These are phyloP conservation scores for Silene uniflora DNA, from an alignment of 148 eudicot genomes.

Conservation along the genomic window DNA sequence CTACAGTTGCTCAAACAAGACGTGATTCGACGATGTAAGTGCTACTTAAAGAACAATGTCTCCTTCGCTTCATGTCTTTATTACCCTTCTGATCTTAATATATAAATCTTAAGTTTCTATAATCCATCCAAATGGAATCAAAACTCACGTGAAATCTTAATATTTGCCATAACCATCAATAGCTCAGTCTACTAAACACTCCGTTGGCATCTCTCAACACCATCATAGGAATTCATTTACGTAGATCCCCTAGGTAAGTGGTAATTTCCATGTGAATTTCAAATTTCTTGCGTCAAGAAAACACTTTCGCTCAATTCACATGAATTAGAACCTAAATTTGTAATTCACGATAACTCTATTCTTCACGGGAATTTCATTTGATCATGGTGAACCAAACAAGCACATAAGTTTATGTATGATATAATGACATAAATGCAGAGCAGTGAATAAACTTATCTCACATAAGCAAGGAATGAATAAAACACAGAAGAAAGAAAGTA, in stretches of 20 bases:
- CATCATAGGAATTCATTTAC: neutral
- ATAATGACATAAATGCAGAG: neutral
- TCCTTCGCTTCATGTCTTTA: too few species aligned
- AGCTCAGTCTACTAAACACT: too few species aligned
- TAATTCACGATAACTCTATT: neutral
- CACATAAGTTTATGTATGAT: neutral
- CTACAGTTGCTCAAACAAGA: too few species aligned
- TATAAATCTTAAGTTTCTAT: neutral
- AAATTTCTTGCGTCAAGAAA: neutral
- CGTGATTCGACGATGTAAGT: too few species aligned
- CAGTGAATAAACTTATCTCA: neutral
- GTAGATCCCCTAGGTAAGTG: neutral
- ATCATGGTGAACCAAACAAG: neutral
- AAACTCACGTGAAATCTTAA: neutral
- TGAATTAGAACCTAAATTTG: too few species aligned
- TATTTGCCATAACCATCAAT: neutral
- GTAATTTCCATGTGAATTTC: neutral
- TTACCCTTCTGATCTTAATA: too few species aligned
- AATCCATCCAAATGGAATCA: neutral
- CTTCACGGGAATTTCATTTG: too few species aligned
- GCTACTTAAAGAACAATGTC: too few species aligned
- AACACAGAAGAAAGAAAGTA: constrained; percentile 24
- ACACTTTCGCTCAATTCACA: neutral
- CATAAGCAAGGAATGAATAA: neutral
- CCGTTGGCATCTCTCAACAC: too few species aligned